Percentiles rank a stretch among this genome's conserved stretches.
phyloP scores from a whole-genome alignment of 768 basidiomycete genomes.

The Mycena latifolia region DNA sequence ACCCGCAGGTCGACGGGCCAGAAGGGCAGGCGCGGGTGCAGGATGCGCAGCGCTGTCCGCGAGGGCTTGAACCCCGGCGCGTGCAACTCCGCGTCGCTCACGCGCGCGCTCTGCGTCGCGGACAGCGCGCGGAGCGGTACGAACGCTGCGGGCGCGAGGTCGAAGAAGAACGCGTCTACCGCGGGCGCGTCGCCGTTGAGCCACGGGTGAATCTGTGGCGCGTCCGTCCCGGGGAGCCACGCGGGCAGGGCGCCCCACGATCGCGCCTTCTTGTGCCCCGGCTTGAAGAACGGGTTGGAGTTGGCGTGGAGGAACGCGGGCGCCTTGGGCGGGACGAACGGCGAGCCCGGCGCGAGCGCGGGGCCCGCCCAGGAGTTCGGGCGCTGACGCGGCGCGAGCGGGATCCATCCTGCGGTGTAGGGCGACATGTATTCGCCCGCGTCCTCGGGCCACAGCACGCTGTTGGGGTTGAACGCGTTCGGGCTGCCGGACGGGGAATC shows the following conservation, averaged over 20 bases:
- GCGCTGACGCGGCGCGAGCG: neutral
- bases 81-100: slow-evolving; percentile 40
- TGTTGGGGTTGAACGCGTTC: neutral
- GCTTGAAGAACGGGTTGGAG: too few species aligned
- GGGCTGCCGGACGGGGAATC: neutral
- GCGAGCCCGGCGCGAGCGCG: neutral
- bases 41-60: slow-evolving; percentile 53
- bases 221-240: neutral
- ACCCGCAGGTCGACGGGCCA: slow-evolving; percentile 55
- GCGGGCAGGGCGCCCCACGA: neutral
- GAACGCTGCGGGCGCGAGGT: slow-evolving; percentile 46
- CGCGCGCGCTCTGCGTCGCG: neutral
- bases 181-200: slow-evolving; percentile 49
- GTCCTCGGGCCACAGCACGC: neutral
- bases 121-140: slow-evolving; percentile 4
- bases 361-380: neutral
- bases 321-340: neutral
- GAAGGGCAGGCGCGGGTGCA: slow-evolving; percentile 50
- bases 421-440: neutral
- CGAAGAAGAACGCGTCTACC: slow-evolving; percentile 44
- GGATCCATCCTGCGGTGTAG: neutral
- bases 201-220: slow-evolving; percentile 17
- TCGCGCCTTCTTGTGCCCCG: neutral
- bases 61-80: slow-evolving; percentile 55
- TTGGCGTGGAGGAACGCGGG: neutral